Conservation (phyloP, 306 rosid genomes). For the Alnus rubra region DNA sequence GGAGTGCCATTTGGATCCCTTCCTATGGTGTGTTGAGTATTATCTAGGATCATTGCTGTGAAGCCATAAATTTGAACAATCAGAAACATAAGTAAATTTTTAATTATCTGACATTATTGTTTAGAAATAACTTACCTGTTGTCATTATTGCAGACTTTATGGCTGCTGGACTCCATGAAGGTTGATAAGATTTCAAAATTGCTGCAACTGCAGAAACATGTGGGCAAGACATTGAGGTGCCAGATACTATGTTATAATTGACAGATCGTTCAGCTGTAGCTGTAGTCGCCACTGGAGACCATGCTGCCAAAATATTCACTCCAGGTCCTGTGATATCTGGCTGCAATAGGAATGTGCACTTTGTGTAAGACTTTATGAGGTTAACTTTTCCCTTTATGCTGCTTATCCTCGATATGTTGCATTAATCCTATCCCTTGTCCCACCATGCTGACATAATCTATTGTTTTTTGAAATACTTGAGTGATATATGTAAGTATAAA, state of each 20-base stretch:
- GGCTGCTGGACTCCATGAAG: conserved; percentile 68
- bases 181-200: conserved; percentile 46
- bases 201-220: conserved; percentile 64
- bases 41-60: conserved; percentile 52
- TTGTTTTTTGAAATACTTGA: conserved; percentile 5
- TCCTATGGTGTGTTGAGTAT: conserved; percentile 40
- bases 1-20: conserved; percentile 67
- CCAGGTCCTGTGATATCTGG: conserved; percentile 72
- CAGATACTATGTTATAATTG: conserved; percentile 59
- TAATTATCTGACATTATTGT: not conserved
- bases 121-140: conserved; percentile 37
- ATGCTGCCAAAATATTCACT: conserved; percentile 70
- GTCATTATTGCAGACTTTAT: conserved; percentile 70
- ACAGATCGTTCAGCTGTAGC: conserved; percentile 47
- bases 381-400: not conserved
- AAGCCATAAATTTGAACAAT: conserved; percentile 3
- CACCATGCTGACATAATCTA: conserved; percentile 12
- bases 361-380: not conserved
- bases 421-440: not conserved
- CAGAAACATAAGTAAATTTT: conserved; percentile 3
- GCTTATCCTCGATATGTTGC: not conserved
- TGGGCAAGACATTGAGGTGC: conserved; percentile 74
- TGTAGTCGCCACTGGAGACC: conserved; percentile 57
- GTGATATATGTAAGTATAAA: not conserved
- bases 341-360: conserved; percentile 38